These are phyloP conservation scores for Phytopythium cucurbitacearum DNA, from an alignment of 352 stramenopile species.

Conservation along the genomic window DNA sequence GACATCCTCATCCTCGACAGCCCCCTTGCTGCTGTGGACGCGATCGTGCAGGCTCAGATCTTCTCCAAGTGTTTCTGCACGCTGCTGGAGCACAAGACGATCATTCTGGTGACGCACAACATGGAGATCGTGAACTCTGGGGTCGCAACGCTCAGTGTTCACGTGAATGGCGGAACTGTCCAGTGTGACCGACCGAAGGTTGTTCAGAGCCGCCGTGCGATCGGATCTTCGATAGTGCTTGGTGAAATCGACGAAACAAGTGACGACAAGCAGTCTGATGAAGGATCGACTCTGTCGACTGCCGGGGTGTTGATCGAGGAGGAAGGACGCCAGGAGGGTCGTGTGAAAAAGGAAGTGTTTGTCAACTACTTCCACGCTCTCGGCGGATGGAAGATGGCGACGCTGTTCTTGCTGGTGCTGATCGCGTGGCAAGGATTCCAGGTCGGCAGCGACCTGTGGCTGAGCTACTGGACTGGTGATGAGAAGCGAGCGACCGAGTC, in stretches of 20 bases:
- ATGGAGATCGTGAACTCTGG: background rate
- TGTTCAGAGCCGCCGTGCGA: too few species aligned
- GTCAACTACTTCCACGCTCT: conserved; percentile 18
- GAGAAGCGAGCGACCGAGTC: background rate
- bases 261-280: background rate
- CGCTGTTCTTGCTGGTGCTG: conserved; percentile 5
- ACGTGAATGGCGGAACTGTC: background rate
- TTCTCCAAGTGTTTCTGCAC: conserved; percentile 1
- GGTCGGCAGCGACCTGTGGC: conserved; percentile 16
- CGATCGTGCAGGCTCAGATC: conserved; percentile 5
- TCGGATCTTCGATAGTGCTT: too few species aligned
- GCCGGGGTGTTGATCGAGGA: conserved; percentile 11
- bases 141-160: background rate
- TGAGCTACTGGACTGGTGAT: conserved; percentile 16
- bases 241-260: background rate
- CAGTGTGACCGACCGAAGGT: background rate
- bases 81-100: conserved; percentile 3
- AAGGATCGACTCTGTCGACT: background rate
- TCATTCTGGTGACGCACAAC: conserved; percentile 7
- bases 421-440: conserved; percentile 13
- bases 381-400: conserved; percentile 13
- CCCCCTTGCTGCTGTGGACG: conserved; percentile 56
- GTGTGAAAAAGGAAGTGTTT: conserved; percentile 22
- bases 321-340: conserved; percentile 16
- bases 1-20: conserved; percentile 71